Conservation (phyloP, 2,329 filamentous ascomycete genomes). For the Coleophoma cylindrospora region DNA sequence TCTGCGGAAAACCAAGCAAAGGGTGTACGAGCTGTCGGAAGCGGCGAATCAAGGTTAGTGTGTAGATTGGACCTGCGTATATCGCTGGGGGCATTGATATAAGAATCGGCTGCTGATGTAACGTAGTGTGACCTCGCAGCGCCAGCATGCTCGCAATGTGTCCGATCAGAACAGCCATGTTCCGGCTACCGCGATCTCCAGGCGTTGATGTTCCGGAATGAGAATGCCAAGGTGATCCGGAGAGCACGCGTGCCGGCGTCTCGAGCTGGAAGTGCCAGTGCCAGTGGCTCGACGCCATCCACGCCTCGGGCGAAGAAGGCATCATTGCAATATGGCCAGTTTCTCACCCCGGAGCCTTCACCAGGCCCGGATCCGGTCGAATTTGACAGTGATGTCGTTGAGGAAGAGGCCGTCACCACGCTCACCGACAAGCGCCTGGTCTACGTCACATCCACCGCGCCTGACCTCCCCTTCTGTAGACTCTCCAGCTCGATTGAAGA, state of each 20-base stretch:
- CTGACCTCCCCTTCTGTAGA: background rate
- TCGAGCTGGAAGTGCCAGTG: background rate
- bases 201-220: conserved; percentile 51
- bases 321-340: background rate
- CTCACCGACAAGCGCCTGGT: background rate
- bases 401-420: background rate
- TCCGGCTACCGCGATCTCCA: conserved; percentile 50
- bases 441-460: background rate
- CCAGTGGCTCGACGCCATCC: background rate
- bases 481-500: conserved; percentile 4
- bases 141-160: conserved; percentile 48
- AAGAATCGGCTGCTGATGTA: too few species aligned
- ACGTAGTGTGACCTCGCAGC: conserved; percentile 45
- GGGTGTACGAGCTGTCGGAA: conserved; percentile 14
- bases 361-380: background rate
- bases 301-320: background rate
- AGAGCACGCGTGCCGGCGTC: conserved; percentile 30
- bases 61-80: background rate
- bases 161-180: conserved; percentile 43
- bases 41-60: conserved; percentile 16
- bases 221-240: conserved; percentile 48
- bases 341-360: background rate
- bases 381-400: too few species aligned
- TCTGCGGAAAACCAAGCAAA: conserved; percentile 20
- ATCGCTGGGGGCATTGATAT: too few species aligned